These are phyloP conservation scores for Artemisia argyi DNA, from an alignment of 129 eudicot species.

Conservation along the genomic window DNA sequence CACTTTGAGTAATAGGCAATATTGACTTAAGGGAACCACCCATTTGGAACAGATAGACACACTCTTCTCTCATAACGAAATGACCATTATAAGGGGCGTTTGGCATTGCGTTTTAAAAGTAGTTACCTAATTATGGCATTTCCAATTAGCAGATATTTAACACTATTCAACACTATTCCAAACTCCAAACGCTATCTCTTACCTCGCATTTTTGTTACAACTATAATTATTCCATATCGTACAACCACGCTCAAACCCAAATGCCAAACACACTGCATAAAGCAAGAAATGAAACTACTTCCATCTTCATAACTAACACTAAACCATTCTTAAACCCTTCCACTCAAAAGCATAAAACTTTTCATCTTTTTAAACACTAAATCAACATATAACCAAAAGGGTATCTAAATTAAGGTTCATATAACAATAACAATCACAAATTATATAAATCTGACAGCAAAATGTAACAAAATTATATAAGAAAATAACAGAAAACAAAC, in stretches of 20 bases:
- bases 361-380: background rate
- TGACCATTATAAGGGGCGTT: too few relatives aligned
- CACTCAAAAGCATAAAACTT: background rate
- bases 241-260: background rate
- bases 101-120: too few relatives aligned
- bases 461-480: background rate
- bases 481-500: conserved; percentile 7
- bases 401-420: conserved; percentile 19
- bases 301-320: background rate
- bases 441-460: conserved; percentile 4
- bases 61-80: too few relatives aligned
- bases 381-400: background rate
- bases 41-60: too few relatives aligned
- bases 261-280: background rate
- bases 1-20: too few relatives aligned
- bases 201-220: too few relatives aligned
- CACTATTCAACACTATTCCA: too few relatives aligned
- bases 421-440: conserved; percentile 1
- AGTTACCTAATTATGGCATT: too few relatives aligned
- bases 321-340: conserved; percentile 33
- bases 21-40: too few relatives aligned
- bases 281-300: too few relatives aligned
- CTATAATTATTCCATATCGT: too few relatives aligned
- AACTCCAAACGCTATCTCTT: background rate
- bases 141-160: too few relatives aligned